These are phyloP conservation scores for Naegleria gruberi DNA, from an alignment of 208 protist species.

Conservation along the genomic window DNA sequence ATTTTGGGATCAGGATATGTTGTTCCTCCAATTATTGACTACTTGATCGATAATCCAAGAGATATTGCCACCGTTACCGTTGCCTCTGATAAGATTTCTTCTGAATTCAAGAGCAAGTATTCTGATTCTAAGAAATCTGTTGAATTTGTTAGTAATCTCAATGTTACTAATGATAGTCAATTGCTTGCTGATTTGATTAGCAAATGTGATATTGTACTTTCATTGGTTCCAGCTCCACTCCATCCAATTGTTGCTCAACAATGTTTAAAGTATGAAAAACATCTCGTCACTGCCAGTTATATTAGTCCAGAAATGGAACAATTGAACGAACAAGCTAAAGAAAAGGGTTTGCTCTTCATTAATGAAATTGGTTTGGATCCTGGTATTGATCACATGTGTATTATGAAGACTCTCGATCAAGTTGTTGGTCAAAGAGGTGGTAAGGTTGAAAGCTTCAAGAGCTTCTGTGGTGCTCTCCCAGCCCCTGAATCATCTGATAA, in stretches of 20 bases:
- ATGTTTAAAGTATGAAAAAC: slow-evolving; percentile 42
- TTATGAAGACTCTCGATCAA: slow-evolving; percentile 44
- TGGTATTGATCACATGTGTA: slow-evolving; percentile 58
- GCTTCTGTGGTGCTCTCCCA: slow-evolving; percentile 61
- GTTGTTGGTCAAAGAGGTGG: slow-evolving; percentile 40
- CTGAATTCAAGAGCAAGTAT: not conserved
- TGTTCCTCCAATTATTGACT: slow-evolving; percentile 43
- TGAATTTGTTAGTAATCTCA: slow-evolving; percentile 8
- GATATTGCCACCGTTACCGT: not conserved
- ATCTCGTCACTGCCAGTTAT: slow-evolving; percentile 57
- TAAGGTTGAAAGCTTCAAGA: slow-evolving; percentile 37
- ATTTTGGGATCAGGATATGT: slow-evolving; percentile 31
- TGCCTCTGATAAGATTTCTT: not conserved
- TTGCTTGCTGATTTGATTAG: not conserved
- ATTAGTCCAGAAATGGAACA: slow-evolving; percentile 42
- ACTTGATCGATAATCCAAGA: slow-evolving; percentile 37
- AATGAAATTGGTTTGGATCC: slow-evolving; percentile 54
- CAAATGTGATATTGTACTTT: slow-evolving; percentile 47
- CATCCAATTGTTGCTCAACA: slow-evolving; percentile 47
- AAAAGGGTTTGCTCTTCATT: slow-evolving; percentile 4
- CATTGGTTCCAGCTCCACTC: slow-evolving; percentile 43
- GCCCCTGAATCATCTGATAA: slow-evolving; percentile 56
- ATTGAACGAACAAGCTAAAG: slow-evolving; percentile 40
- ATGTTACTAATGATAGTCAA: not conserved
- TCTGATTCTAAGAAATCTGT: not conserved